Evolutionary conservation across 2,329 filamentous ascomycete species (phyloP).

Genomic region (Aureobasidium namibiae): DNA sequence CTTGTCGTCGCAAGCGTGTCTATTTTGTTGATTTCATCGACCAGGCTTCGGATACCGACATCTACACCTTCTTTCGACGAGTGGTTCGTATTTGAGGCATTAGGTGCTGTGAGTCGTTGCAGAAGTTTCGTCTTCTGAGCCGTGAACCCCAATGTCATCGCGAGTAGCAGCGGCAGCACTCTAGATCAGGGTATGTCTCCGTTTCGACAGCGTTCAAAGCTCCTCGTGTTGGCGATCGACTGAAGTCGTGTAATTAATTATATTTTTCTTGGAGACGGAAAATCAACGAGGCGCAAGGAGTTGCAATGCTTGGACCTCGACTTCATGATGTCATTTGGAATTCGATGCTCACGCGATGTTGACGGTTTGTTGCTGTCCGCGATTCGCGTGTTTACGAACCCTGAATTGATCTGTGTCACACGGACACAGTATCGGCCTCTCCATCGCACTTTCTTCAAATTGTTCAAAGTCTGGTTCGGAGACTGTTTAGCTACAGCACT

Average conservation of each 20-base stretch:
- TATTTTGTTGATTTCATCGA: conserved; percentile 66
- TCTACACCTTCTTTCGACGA: conserved; percentile 89
- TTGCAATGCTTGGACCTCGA: neutral
- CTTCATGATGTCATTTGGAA: conserved; percentile 10
- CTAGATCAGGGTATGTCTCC: neutral
- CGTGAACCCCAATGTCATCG: conserved; percentile 26
- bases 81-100: conserved; percentile 66
- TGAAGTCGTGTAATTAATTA: neutral
- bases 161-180: neutral
- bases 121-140: conserved; percentile 66
- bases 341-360: neutral
- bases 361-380: neutral
- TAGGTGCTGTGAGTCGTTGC: conserved; percentile 58
- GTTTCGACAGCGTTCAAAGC: neutral
- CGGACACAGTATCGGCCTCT: conserved; percentile 1
- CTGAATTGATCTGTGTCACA: neutral
- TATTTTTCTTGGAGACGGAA: neutral
- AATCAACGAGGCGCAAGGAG: neutral
- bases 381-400: neutral
- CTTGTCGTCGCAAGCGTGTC: conserved; percentile 82
- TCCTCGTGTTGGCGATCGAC: neutral
- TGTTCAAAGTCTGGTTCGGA: conserved; percentile 8
- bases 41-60: conserved; percentile 64
- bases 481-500: neutral
- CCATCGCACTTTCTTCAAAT: conserved; percentile 11